Evolutionary conservation across 2,329 filamentous ascomycete species (phyloP), one percentile per base, ranked within the genome.

Genomic region (Plenodomus biglobosus): DNA sequence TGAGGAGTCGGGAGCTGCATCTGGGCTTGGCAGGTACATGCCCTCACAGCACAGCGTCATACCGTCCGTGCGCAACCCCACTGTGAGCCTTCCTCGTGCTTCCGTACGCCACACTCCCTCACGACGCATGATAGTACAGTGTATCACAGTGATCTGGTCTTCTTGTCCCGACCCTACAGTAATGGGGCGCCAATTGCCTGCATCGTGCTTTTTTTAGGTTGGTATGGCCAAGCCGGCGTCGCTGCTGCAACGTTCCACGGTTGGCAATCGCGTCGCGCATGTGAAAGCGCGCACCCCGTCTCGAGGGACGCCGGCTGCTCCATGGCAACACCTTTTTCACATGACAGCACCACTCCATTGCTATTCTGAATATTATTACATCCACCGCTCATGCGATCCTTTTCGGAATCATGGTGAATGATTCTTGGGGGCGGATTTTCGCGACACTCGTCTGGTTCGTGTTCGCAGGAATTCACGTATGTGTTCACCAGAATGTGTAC

Each of bases 311-410:
- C 43, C 46, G 46, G 11, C 27, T 40, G 42, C 59, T 56, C 38
- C 47, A 61, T 55, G 46, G 52, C 53, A 57, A 37, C 52, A 48
- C 48, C 50, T 54, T 44, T 41, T 58, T 54, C 52, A 53, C 46
- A 32, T 46, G 21, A 38, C 48, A 51, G 51, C 61, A 61, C 7
- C 27, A 8, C 27, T 32, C 27, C 11, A 32, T 32, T 11, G 27
- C 27, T 32, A 11, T 11, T 6, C 13, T 32, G 27, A 32, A 15
- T 3, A 32, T 6, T 15, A 11, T 15, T 32, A 32, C 27, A 32
- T 10, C 27, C 27, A 32, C 15, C 27, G 10, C 22, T 24, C 22
- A 24, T 15, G 13, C 27, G 8, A 7, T 11, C 7, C 11, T 15
- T 3, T 32, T 10, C 6, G 15, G 11, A 32, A 32, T 11, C 3